Evolutionary conservation across 192 early-diverging fungal species (phyloP).

Genomic region (Kappamyces sp.): DNA sequence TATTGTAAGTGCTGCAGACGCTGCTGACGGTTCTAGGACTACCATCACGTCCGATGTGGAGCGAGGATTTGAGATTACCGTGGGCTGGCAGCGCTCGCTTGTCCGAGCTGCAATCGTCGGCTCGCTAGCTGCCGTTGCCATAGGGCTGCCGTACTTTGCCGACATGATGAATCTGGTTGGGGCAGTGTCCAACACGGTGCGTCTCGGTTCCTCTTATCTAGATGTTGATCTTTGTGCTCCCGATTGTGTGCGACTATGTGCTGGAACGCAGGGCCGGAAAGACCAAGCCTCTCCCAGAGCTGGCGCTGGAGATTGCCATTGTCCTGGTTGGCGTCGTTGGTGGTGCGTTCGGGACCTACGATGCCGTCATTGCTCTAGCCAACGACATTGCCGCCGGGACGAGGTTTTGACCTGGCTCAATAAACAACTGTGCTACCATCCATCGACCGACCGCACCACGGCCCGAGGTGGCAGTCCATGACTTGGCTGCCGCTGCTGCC

Average conservation of each 20-base stretch:
- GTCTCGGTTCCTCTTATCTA: too few species aligned
- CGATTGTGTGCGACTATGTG: constrained; percentile 69
- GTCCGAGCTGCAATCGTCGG: constrained; percentile 54
- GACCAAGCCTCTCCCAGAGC: constrained; percentile 37
- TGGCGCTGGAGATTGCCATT: constrained; percentile 47
- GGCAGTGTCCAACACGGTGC: constrained; percentile 61
- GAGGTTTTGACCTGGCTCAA: too few species aligned
- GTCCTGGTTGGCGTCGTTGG: constrained; percentile 54
- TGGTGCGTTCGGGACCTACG: constrained; percentile 27
- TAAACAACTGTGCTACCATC: too few species aligned
- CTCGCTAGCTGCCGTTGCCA: constrained; percentile 49
- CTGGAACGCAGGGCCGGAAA: constrained; percentile 55
- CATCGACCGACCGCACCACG: too few species aligned
- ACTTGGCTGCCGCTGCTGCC: too few species aligned
- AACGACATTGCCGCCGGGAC: too few species aligned
- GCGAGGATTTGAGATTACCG: constrained; percentile 50
- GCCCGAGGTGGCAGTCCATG: too few species aligned
- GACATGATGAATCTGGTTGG: constrained; percentile 78
- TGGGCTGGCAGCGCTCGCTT: constrained; percentile 21
- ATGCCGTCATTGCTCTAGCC: constrained; percentile 22
- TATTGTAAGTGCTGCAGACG: constrained; percentile 66
- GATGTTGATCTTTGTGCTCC: constrained; percentile 84
- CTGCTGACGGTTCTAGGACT: too few species aligned
- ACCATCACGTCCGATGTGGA: constrained; percentile 42
- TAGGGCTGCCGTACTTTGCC: constrained; percentile 72